Percentiles rank a stretch among this genome's conserved stretches.
phyloP scores from a whole-genome alignment of 2,329 filamentous ascomycete genomes.

The Cordyceps javanica region DNA sequence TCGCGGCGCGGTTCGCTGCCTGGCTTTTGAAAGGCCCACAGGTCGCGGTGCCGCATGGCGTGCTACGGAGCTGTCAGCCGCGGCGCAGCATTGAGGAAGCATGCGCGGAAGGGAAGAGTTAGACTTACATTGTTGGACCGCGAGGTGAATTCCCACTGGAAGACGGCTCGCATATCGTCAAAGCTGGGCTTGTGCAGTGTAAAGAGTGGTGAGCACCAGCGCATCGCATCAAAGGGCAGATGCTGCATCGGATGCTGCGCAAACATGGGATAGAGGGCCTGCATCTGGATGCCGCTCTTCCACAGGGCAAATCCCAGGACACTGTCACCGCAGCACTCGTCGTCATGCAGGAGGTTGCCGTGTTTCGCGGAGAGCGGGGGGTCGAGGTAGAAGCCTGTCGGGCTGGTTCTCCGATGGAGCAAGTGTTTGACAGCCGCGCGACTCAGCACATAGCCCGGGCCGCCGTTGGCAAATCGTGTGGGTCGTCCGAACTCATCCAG shows the following conservation, averaged over 20 bases:
- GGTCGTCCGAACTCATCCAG: neutral
- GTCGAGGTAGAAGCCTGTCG: constrained; percentile 6
- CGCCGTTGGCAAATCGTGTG: constrained; percentile 15
- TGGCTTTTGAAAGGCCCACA: constrained; percentile 6
- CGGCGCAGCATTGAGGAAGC: no score
- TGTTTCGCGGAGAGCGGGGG: constrained; percentile 8
- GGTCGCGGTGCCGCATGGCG: constrained; percentile 7
- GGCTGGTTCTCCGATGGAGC: constrained; percentile 2
- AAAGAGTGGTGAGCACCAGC: constrained; percentile 15
- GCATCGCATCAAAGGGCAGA: constrained; percentile 9
- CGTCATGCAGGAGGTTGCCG: neutral
- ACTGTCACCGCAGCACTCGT: constrained; percentile 16
- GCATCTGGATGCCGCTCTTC: constrained; percentile 8
- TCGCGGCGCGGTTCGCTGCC: neutral
- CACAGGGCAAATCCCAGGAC: constrained; percentile 9
- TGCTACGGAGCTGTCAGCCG: neutral
- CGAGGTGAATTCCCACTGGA: constrained; percentile 14
- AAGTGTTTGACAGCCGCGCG: constrained; percentile 14
- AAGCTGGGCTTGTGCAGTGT: constrained; percentile 14
- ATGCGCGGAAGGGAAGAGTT: neutral
- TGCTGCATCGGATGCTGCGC: constrained; percentile 8
- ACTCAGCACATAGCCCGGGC: constrained; percentile 16
- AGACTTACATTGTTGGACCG: constrained; percentile 3
- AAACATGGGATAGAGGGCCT: constrained; percentile 15
- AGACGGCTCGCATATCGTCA: constrained; percentile 11